These are phyloP conservation scores for Zygoascus hellenicus DNA, from an alignment of 1,139 yeast genomes.

Conservation along the genomic window DNA sequence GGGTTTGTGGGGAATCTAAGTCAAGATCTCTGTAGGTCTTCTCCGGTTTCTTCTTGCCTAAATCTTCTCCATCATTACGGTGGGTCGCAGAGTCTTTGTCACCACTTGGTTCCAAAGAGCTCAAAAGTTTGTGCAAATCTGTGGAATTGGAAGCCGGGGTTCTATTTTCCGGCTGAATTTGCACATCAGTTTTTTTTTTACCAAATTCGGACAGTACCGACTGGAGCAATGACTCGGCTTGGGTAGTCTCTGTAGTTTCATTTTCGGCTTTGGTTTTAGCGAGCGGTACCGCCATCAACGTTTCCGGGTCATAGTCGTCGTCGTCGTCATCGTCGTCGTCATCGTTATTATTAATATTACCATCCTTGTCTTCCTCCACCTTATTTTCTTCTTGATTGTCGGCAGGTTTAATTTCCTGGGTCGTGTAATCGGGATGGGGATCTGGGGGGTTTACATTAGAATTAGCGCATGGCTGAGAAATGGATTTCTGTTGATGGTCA, in stretches of 20 bases:
- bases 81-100: constrained; percentile 4
- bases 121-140: constrained; percentile 24
- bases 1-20: constrained; percentile 48
- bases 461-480: background rate
- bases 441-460: background rate
- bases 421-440: background rate
- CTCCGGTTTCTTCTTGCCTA: constrained; percentile 1
- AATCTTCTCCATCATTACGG: background rate
- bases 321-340: constrained; percentile 17
- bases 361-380: background rate
- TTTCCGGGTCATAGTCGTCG: constrained; percentile 23
- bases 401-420: too few relatives aligned
- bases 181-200: constrained; percentile 1
- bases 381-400: too few relatives aligned
- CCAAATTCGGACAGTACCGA: constrained; percentile 17
- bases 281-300: constrained; percentile 7
- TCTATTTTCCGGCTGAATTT: background rate
- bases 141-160: constrained; percentile 3
- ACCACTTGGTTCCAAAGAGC: constrained; percentile 23
- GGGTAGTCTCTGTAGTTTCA: background rate
- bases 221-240: constrained; percentile 16
- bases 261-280: background rate
- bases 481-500: too few relatives aligned
- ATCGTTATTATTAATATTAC: background rate
- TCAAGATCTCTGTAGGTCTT: constrained; percentile 46